phyloP scores from a whole-genome alignment of 2,329 filamentous ascomycete genomes.

The Lachnellula arida region DNA sequence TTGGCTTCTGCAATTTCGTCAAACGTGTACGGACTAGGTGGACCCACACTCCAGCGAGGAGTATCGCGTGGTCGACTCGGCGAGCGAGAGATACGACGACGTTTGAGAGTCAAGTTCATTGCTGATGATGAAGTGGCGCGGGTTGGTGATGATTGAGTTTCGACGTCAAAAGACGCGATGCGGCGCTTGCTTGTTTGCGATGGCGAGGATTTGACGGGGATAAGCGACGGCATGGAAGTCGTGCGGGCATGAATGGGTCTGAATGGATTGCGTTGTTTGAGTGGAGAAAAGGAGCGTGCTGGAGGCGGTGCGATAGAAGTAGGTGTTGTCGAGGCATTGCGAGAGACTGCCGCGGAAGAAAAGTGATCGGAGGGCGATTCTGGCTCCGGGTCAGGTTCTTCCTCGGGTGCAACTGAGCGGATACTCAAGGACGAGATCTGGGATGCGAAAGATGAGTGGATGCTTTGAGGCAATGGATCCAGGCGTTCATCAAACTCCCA shows the following conservation, averaged over 20 bases:
- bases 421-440: conserved; percentile 16
- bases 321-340: conserved; percentile 24
- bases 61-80: conserved; percentile 50
- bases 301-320: conserved; percentile 18
- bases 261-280: conserved; percentile 33
- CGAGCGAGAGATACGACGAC: conserved; percentile 46
- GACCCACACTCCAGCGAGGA: conserved; percentile 46
- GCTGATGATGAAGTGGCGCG: conserved; percentile 6
- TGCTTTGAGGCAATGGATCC: conserved; percentile 46
- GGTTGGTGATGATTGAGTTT: conserved; percentile 22
- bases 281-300: conserved; percentile 16
- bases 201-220: conserved; percentile 37
- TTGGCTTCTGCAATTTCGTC: conserved; percentile 21
- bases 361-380: conserved; percentile 29
- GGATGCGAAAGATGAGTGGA: conserved; percentile 31
- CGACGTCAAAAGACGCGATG: conserved; percentile 39
- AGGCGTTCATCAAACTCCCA: conserved; percentile 64
- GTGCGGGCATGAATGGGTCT: conserved; percentile 48
- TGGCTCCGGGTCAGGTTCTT: conserved; percentile 19
- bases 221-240: conserved; percentile 45
- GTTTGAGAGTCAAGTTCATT: conserved; percentile 18
- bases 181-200: conserved; percentile 37
- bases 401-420: conserved; percentile 31
- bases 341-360: conserved; percentile 27
- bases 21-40: conserved; percentile 26